These are phyloP conservation scores for Aureobasidium sp. DNA, from an alignment of 2,329 filamentous ascomycete species.

Conservation along the genomic window DNA sequence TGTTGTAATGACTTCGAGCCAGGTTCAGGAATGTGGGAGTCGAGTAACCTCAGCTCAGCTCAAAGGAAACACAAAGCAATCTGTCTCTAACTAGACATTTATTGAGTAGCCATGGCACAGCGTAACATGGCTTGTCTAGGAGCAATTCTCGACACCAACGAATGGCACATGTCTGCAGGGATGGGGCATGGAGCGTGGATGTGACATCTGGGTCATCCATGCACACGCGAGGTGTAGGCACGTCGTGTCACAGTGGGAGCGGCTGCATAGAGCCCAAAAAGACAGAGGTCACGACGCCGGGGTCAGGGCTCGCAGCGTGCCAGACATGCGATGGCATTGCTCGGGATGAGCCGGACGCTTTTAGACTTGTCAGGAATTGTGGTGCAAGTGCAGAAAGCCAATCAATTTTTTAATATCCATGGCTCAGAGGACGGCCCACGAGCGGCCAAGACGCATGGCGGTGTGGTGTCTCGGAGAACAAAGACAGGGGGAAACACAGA, in stretches of 20 bases:
- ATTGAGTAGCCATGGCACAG: not conserved
- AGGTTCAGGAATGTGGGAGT: not conserved
- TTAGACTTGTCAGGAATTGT: not conserved
- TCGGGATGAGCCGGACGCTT: constrained; percentile 2
- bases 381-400: constrained; percentile 1
- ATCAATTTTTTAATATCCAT: constrained; percentile 15
- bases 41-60: not conserved
- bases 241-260: constrained; percentile 6
- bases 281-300: not conserved
- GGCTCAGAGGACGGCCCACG: not conserved
- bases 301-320: not conserved
- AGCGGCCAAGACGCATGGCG: constrained; percentile 2
- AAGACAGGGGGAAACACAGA: not conserved
- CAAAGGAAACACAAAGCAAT: constrained; percentile 3
- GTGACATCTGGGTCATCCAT: not conserved
- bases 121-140: not conserved
- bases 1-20: not conserved
- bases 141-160: not conserved
- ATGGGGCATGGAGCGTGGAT: not conserved
- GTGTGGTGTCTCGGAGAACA: constrained; percentile 1
- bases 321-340: not conserved
- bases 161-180: not conserved
- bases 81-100: not conserved
- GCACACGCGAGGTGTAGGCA: constrained; percentile 9
- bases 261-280: constrained; percentile 5